These are phyloP conservation scores for Wallacemonas sp. DNA, from an alignment of 208 protist species.

Conservation along the genomic window DNA sequence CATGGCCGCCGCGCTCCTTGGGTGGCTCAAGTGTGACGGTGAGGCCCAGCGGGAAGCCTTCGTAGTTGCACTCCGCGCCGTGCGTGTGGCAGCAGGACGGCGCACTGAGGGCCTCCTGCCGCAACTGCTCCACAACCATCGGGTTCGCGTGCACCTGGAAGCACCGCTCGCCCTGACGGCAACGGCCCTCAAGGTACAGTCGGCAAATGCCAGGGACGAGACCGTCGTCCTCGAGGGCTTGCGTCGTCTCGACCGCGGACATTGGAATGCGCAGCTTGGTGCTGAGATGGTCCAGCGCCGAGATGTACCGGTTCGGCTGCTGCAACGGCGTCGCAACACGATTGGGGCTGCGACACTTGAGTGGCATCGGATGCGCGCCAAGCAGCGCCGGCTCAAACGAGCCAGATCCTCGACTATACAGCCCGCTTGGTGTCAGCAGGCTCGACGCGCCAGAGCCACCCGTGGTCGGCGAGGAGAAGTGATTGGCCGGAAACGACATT, in stretches of 20 bases:
- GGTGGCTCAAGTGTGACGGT: slow-evolving; percentile 57
- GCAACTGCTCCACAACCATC: slow-evolving; percentile 51
- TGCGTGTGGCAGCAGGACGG: slow-evolving; percentile 83
- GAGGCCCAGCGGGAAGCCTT: slow-evolving; percentile 69
- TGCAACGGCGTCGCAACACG: neutral
- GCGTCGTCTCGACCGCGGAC: slow-evolving; percentile 63
- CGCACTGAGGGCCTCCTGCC: slow-evolving; percentile 47
- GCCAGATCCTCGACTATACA: neutral
- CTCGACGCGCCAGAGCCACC: neutral
- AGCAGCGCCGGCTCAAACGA: neutral
- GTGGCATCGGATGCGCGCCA: neutral
- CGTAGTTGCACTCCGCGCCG: slow-evolving; percentile 68
- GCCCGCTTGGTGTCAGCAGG: neutral
- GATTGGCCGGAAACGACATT: neutral
- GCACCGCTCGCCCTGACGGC: slow-evolving; percentile 69
- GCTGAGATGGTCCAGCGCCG: slow-evolving; percentile 77
- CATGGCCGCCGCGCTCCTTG: slow-evolving; percentile 13
- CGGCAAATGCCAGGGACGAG: slow-evolving; percentile 82
- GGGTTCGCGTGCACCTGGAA: slow-evolving; percentile 83
- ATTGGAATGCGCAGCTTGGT: slow-evolving; percentile 82
- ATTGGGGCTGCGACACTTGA: slow-evolving; percentile 11
- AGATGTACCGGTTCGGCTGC: slow-evolving; percentile 27
- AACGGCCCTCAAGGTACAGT: slow-evolving; percentile 76
- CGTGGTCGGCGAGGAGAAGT: neutral
- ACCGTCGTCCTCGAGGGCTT: slow-evolving; percentile 74